Evolutionary conservation across 352 stramenopile species (phyloP), one percentile per base, ranked within the genome.

Genomic region (Phytophthora citricola): DNA sequence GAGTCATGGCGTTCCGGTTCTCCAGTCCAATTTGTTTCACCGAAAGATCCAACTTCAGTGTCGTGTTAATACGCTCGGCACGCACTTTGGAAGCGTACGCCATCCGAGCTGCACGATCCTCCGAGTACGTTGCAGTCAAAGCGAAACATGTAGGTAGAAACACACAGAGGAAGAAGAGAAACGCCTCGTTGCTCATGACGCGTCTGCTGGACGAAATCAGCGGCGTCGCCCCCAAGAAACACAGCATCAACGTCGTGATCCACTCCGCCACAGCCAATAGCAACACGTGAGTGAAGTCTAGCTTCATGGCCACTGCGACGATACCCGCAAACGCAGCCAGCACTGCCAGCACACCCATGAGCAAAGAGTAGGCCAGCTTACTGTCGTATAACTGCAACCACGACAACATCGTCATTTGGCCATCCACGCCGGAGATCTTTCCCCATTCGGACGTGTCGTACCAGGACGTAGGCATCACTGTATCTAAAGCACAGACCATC

Each of bases 31-130:
- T 82, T 32, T 84, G 81, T 46, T 93, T 93, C 27, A 91, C 76
- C 10, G 83, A 92, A 6, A 93, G 58, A 48, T 92, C 86, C 44
- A 92, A 59, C 50, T 93, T 94, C 5, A 94, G 68, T 38, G 84
- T 87, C 48, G 85, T 94, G 61, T 94, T 94, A 53, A 94, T 87
- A 5, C 86, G 80, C 45, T 94, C 84, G 0, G 84, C 86, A 51
- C 80, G 81, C 10, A 92, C 69, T 72, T 92, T 90, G 1, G 80
- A 91, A 1, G 81, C 83, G 53, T 92, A 94, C 5, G 83, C 84
- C 44, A 90, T 84, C 0, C 86, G 78, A 1, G 79, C 71, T 2
- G 82, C 80, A 34, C 86, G 82, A 53, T 94, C 86, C 67, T 92
- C 81, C 2, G 83, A 89, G 45, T 94, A 93, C 26, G 83, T 93